These are phyloP conservation scores for Neonectria punicea DNA, from an alignment of 2,329 filamentous ascomycete genomes.

Conservation along the genomic window DNA sequence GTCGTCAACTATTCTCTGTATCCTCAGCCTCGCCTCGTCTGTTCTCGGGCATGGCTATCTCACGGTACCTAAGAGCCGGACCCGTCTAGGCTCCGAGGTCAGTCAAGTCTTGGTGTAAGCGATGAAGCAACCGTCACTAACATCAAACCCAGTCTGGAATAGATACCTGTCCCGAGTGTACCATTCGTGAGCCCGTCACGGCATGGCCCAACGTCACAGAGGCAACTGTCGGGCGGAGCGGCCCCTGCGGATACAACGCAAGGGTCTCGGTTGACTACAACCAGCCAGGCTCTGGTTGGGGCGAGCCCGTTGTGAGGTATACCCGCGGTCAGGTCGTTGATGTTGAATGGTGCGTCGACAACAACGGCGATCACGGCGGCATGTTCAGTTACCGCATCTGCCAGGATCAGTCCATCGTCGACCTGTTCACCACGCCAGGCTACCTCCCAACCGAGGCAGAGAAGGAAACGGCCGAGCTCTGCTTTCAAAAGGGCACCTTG, in stretches of 20 bases:
- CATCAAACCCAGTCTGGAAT: conserved; percentile 47
- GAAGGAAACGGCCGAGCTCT: conserved; percentile 64
- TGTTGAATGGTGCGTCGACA: conserved; percentile 65
- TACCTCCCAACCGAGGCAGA: conserved; percentile 62
- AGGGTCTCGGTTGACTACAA: conserved; percentile 65
- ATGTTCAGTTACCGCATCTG: conserved; percentile 67
- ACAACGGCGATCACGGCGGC: conserved; percentile 67
- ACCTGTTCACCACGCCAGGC: conserved; percentile 58
- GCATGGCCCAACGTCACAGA: conserved; percentile 61
- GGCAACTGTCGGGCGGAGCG: conserved; percentile 58
- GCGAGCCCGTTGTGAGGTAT: conserved; percentile 57
- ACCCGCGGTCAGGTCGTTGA: conserved; percentile 56
- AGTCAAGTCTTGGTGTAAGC: too few species aligned
- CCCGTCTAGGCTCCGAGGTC: too few species aligned
- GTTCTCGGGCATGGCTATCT: too few species aligned
- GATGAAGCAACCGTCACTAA: too few species aligned
- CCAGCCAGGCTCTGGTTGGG: conserved; percentile 56
- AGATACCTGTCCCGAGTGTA: conserved; percentile 64
- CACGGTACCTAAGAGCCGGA: too few species aligned
- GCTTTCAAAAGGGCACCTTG: conserved; percentile 60
- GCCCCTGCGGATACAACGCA: conserved; percentile 64
- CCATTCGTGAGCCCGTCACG: conserved; percentile 63
- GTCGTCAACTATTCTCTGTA: too few species aligned
- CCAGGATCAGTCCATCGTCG: conserved; percentile 60
- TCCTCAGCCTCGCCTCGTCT: too few species aligned